These are phyloP conservation scores for Raphanus hybrid DNA, from an alignment of 441 rosid species.

Conservation along the genomic window DNA sequence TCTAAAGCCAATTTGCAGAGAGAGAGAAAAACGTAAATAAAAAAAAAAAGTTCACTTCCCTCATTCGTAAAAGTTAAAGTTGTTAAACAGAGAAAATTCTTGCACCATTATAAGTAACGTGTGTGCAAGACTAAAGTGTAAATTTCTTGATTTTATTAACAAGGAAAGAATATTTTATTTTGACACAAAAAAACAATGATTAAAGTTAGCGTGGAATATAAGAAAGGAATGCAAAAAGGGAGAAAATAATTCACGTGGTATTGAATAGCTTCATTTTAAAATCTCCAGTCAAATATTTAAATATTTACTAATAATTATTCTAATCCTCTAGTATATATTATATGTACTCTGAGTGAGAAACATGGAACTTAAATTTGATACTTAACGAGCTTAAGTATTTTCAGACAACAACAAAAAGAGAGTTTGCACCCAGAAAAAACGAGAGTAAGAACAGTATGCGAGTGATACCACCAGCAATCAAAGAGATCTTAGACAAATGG, in stretches of 20 bases:
- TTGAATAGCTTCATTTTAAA: slow-evolving; percentile 21
- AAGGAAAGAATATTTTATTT: slow-evolving; percentile 41
- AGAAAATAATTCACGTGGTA: slow-evolving; percentile 16
- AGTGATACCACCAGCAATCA: slow-evolving; percentile 26
- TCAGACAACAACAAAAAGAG: neutral
- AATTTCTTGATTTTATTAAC: slow-evolving; percentile 20
- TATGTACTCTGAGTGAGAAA: neutral
- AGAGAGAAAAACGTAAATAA: too few relatives aligned
- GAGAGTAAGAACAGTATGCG: slow-evolving; percentile 30
- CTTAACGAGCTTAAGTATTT: slow-evolving; percentile 14
- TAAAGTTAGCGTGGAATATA: slow-evolving; percentile 33
- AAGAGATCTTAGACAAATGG: slow-evolving; percentile 48
- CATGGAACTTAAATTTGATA: slow-evolving; percentile 19
- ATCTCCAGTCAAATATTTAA: slow-evolving; percentile 8
- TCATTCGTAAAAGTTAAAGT: neutral
- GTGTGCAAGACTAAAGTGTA: slow-evolving; percentile 26
- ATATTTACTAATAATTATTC: neutral
- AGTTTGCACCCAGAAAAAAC: too few relatives aligned
- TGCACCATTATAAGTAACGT: slow-evolving; percentile 15
- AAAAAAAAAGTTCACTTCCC: neutral
- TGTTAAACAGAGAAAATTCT: neutral
- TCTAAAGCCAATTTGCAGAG: neutral
- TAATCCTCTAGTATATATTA: slow-evolving; percentile 9
- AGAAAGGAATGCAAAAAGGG: slow-evolving; percentile 31
- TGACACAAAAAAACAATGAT: slow-evolving; percentile 18